Conservation (phyloP, 495 filamentous ascomycete species). For the Xylaria intraflava region DNA sequence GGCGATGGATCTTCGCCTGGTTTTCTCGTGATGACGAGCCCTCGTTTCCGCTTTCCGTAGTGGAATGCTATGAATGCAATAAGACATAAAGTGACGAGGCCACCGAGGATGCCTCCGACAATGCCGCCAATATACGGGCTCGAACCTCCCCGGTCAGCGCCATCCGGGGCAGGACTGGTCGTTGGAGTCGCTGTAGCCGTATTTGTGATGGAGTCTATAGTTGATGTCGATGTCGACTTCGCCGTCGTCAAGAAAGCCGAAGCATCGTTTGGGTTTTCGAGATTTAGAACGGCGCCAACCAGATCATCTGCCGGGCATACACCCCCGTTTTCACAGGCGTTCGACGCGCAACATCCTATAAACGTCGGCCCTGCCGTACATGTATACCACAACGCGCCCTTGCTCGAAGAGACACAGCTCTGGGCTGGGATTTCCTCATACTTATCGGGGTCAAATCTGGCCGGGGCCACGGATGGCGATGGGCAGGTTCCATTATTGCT, state of each 20-base stretch:
- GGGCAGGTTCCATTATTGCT: slow-evolving; percentile 22
- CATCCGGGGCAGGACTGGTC: background rate
- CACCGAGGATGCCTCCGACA: slow-evolving; percentile 11
- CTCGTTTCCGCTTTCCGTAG: slow-evolving; percentile 2
- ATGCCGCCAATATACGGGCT: background rate
- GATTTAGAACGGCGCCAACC: slow-evolving; percentile 5
- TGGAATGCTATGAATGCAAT: slow-evolving; percentile 4
- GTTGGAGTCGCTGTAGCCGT: background rate
- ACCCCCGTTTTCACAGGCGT: slow-evolving; percentile 19
- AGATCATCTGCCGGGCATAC: slow-evolving; percentile 16
- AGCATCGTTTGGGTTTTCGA: background rate
- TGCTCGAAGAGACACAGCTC: slow-evolving; percentile 2
- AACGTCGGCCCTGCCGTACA: slow-evolving; percentile 24
- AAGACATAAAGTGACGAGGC: background rate
- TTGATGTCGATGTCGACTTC: background rate
- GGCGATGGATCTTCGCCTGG: background rate
- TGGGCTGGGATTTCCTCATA: slow-evolving; percentile 19
- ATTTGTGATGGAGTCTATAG: background rate
- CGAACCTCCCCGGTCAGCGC: background rate
- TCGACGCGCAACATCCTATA: slow-evolving; percentile 28
- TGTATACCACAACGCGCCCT: slow-evolving; percentile 17
- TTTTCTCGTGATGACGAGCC: background rate
- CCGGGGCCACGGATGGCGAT: slow-evolving; percentile 8
- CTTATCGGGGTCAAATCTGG: slow-evolving; percentile 12
- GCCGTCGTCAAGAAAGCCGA: slow-evolving; percentile 6